Conservation (phyloP, 2,329 filamentous ascomycete genomes). For the Cladosporium sp. region DNA sequence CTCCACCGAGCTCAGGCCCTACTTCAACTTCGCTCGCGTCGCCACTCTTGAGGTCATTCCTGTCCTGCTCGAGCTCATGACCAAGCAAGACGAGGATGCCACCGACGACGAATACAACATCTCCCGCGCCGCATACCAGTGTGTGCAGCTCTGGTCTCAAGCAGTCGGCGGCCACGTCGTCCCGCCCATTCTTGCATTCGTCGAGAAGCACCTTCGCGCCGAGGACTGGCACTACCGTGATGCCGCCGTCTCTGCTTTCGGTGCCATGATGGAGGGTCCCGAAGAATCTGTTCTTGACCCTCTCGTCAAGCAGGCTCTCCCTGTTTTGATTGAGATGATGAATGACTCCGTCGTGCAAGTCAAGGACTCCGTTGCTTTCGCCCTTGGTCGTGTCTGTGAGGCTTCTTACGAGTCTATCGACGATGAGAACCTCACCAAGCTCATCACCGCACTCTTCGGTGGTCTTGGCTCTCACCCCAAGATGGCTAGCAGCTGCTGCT, state of each 20-base stretch:
- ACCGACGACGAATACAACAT: conserved; percentile 97
- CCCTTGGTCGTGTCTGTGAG: conserved; percentile 92
- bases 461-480: conserved; percentile 87
- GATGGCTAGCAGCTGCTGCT: conserved; percentile 98
- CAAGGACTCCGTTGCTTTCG: conserved; percentile 92
- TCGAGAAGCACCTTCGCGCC: conserved; percentile 81
- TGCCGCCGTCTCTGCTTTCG: conserved; percentile 93
- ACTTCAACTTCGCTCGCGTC: conserved; percentile 93
- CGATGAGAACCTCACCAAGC: conserved; percentile 74
- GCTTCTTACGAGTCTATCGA: conserved; percentile 89
- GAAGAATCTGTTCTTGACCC: conserved; percentile 89
- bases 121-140: conserved; percentile 92
- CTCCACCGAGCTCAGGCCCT: conserved; percentile 78
- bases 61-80: conserved; percentile 80
- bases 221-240: conserved; percentile 95
- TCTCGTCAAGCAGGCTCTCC: conserved; percentile 90
- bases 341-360: conserved; percentile 85
- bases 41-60: conserved; percentile 93
- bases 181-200: conserved; percentile 79
- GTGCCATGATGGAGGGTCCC: conserved; percentile 97
- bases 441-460: conserved; percentile 85
- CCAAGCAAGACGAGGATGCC: conserved; percentile 97
- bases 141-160: conserved; percentile 90
- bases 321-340: conserved; percentile 89
- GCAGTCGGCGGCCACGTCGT: conserved; percentile 83